Percentiles rank a stretch among this genome's conserved stretches.
Evolutionary conservation across 108 stramenopile species (phyloP).

Genomic region (Schizochytrium sp.): DNA sequence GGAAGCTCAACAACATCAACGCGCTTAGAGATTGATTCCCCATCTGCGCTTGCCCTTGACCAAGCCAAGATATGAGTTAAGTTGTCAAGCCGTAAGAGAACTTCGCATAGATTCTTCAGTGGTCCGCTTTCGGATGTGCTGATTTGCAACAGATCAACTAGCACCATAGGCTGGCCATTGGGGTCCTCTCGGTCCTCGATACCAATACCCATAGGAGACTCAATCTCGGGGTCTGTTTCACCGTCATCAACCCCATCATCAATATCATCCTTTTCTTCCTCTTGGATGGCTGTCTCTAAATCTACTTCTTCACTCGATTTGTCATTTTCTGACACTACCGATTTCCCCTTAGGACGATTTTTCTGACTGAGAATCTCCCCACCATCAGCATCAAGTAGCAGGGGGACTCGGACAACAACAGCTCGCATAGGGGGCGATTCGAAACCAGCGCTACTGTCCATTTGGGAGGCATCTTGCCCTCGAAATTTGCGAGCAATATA

Average conservation of each 20-base stretch:
- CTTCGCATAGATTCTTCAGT: constrained; percentile 49
- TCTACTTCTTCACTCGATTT: too few relatives aligned
- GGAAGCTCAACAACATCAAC: constrained; percentile 53
- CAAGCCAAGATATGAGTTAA: constrained; percentile 50
- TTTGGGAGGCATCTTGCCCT: background rate
- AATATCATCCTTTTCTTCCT: constrained; percentile 68
- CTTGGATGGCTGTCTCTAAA: constrained; percentile 69
- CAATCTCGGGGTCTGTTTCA: background rate
- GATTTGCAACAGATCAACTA: constrained; percentile 33
- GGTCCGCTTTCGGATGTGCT: constrained; percentile 33
- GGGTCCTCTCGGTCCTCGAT: constrained; percentile 42
- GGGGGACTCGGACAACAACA: constrained; percentile 23
- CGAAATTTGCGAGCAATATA: background rate
- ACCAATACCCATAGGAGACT: constrained; percentile 5
- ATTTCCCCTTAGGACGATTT: background rate
- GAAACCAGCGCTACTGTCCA: constrained; percentile 31
- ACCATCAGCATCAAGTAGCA: background rate
- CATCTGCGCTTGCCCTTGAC: constrained; percentile 20
- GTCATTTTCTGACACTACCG: background rate
- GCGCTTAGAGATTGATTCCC: constrained; percentile 3
- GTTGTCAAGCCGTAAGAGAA: constrained; percentile 44
- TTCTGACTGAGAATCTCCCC: background rate
- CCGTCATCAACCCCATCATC: constrained; percentile 67
- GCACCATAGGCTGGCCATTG: constrained; percentile 7
- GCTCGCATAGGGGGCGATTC: constrained; percentile 43